Base-by-base conservation (phyloP, 352 stramenopile genomes). In the Pythium pyrilobum region DNA sequence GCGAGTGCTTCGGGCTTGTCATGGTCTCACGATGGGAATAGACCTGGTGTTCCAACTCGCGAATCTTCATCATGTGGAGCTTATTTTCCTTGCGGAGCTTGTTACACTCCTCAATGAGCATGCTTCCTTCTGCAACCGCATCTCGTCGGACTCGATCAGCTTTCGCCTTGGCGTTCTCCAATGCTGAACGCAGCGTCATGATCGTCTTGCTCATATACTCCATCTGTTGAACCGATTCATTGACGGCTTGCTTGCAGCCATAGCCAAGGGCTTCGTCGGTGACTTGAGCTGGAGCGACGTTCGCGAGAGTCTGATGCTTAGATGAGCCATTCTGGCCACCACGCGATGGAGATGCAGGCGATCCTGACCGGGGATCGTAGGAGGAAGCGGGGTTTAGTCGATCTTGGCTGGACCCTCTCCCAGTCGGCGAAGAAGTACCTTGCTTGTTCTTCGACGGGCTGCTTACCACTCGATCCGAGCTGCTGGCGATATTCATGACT, bases 61-160 rank as follows among this genome's bases (percentile, higher is more conserved):
- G 80, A 44, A 84, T 84, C 50, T 80, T 76, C 23, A 85, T 67
- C 38, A 71, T 49, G n/a, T 84, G 51, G 1, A 67, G 49, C 31
- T 90, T 92, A 57, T 87, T 88, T 27, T 89, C 72, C 50, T 89
- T 90, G 0, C 80, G 72, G 1, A 90, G 49, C 34, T 77, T 71
- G 61, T 89, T 92, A 68, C 81, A 89, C 41, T 92, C 80, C 23
- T 90, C 76, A 40, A 92, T 87, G 25, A 90, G 64, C 13, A 87
- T 69, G 52, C 80, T 89, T 21, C 78, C 80, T 59, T 92, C 78
- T 1, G 78, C 74, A n/a, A 92, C 72, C 10, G 82, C 73, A 41
- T 92, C 80, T 13, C 82, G 77, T 4, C 81, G 80, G 21, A 83
- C 66, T 5, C 80, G 78, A 32, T 89, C 80, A 0, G 69, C 66